Percentiles rank a stretch among this genome's conserved stretches.
These are phyloP conservation scores for Proliferodiscus dingleyae DNA, from an alignment of 2,329 filamentous ascomycete species.

Conservation along the genomic window DNA sequence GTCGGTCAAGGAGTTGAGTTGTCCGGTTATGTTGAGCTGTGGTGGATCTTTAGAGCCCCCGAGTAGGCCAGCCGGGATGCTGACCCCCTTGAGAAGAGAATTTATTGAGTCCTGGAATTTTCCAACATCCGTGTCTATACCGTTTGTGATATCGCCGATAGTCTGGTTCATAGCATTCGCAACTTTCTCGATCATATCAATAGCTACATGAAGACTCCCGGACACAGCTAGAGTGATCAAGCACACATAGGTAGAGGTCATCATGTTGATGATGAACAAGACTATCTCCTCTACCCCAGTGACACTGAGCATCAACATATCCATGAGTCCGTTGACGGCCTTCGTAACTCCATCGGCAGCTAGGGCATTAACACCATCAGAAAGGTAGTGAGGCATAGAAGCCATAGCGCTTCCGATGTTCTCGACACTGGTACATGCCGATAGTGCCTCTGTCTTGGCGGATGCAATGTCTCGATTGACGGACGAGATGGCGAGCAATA, in stretches of 20 bases:
- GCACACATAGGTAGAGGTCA: slow-evolving; percentile 86
- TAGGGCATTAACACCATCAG: slow-evolving; percentile 80
- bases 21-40: slow-evolving; percentile 58
- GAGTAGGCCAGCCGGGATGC: slow-evolving; percentile 44
- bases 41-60: slow-evolving; percentile 40
- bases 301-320: slow-evolving; percentile 71
- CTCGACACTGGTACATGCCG: slow-evolving; percentile 88
- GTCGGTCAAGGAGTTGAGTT: slow-evolving; percentile 61
- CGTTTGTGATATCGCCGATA: slow-evolving; percentile 39
- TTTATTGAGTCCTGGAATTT: slow-evolving; percentile 53
- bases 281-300: slow-evolving; percentile 83
- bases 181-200: slow-evolving; percentile 57
- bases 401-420: slow-evolving; percentile 92
- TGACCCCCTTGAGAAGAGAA: slow-evolving; percentile 50
- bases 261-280: slow-evolving; percentile 86
- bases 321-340: slow-evolving; percentile 73
- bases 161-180: slow-evolving; percentile 55
- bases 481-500: slow-evolving; percentile 69
- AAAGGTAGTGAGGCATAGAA: slow-evolving; percentile 95
- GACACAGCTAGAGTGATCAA: slow-evolving; percentile 79
- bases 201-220: slow-evolving; percentile 68
- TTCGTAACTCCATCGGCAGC: slow-evolving; percentile 75
- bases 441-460: slow-evolving; percentile 76
- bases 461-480: slow-evolving; percentile 70
- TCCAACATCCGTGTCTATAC: slow-evolving; percentile 45